These are phyloP conservation scores for Phyllosticta citrichinensis DNA, from an alignment of 2,329 filamentous ascomycete genomes.

Conservation along the genomic window DNA sequence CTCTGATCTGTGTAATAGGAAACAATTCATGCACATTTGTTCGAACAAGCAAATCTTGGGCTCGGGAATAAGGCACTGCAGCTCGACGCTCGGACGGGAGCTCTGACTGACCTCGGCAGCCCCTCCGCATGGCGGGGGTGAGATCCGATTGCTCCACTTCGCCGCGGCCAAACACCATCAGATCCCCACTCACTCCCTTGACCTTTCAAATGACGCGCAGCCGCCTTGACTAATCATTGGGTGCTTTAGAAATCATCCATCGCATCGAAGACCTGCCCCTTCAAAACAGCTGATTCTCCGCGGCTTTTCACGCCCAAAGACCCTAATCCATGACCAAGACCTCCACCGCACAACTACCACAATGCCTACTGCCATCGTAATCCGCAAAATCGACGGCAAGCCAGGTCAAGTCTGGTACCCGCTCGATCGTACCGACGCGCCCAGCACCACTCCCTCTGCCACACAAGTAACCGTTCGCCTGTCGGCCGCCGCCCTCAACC, in stretches of 20 bases:
- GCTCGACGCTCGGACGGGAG: background rate
- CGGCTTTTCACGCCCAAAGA: background rate
- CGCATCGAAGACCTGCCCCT: background rate
- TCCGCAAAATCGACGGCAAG: slow-evolving; percentile 66
- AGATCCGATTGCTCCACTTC: background rate
- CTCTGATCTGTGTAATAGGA: background rate
- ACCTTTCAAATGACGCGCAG: background rate
- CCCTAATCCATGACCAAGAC: background rate
- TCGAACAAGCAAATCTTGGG: background rate
- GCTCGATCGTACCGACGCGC: slow-evolving; percentile 27
- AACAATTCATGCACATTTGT: background rate
- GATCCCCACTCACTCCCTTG: background rate
- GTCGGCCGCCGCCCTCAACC: slow-evolving; percentile 75
- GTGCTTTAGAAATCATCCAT: background rate
- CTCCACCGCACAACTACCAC: slow-evolving; percentile 6
- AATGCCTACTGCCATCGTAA: slow-evolving; percentile 48
- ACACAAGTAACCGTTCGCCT: slow-evolving; percentile 65
- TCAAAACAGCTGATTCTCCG: background rate
- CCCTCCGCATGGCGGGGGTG: background rate
- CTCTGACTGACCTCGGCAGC: background rate
- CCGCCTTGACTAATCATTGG: background rate
- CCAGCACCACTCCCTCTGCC: slow-evolving; percentile 21
- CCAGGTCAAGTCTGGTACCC: slow-evolving; percentile 84
- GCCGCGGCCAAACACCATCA: background rate
- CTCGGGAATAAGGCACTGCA: background rate